Evolutionary conservation across 2,329 filamentous ascomycete species (phyloP), one percentile per base, ranked within the genome.

Genomic region (Keithomyces neogunnii): DNA sequence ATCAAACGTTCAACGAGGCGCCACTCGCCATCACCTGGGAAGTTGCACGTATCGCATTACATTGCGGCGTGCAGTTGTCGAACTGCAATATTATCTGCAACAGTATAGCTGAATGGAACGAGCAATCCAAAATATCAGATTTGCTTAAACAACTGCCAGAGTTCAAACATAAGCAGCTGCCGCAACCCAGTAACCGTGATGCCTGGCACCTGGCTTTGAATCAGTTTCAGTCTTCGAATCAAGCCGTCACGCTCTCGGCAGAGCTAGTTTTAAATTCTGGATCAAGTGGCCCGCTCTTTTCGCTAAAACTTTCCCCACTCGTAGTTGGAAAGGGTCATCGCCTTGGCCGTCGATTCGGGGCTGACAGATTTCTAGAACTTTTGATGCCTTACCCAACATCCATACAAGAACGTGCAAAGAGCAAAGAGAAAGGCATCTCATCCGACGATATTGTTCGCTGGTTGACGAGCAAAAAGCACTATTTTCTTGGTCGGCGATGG

Each of bases 301-400:
- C 59, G 0, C 57, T 83, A 4, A 68, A 67, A 4, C 67, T 84
- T 8, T 66, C 72, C 2, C 73, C 77, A 0, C 58, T 82, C 1
- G 68, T 64, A 8, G 59, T 81, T 2, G 76, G 80, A 30, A 59
- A 69, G 3, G 67, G 74, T 0, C 72, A 81, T 60, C 75, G 81
- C 2, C 62, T 84, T 0, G 66, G 67, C 26, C 73, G 81, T 10
- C 74, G 73, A 4, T 82, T 82, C 55, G 80, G 81, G 0, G 63
- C 73, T 0, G 80, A 85, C 55, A 71, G 81, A 0, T 83, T 83
- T 45, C 54, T 85, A 1, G 78, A 84, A 49, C 52, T 85, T 0
- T 60, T 72, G 4, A 66, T 83, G 4, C 80, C 81, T 0, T 69
- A 69, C 0, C 66, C 72, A 0, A 64, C 59, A 1, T 63, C 58